Base-by-base conservation (phyloP, 805 yeast species). In the Cyberlindnera maclurae region DNA sequence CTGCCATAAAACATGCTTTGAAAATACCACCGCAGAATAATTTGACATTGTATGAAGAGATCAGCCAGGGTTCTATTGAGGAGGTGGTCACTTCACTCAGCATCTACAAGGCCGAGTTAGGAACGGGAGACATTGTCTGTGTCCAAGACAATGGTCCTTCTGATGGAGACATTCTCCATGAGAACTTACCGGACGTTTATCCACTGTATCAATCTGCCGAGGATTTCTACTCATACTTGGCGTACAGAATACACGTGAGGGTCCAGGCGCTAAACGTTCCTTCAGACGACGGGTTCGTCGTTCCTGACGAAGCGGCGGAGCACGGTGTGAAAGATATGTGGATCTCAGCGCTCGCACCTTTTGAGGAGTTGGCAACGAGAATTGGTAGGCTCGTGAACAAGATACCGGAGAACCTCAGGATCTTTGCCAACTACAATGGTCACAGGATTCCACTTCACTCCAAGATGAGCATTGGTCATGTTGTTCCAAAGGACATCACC, bases 81-180 rank as follows among this genome's bases (percentile, higher is more conserved):
- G 51, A 52, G 11, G 42, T 50, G 1, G 68, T 60, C 33, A 51
- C 55, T 8, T 42, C 47, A n/a, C 49, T 50, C 26, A 64, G 77
- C 2, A 74, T 75, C 51, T 73, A 70, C 46, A 70, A 73, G 41
- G 62, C 70, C 29, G 93, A 84, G 47, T 54, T 83, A 15, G 65
- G 68, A 5, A 73, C 70, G 41, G 94, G 94, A 50, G 94, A 84
- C 53, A 80, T 84, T 12, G 54, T 84, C 7, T 27, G 39, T 26
- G 42, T 39, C 26, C 47, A 45, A 20, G 37, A 40, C 27, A 46
- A 60, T 3, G 58, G 59, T 46, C 60, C 45, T 44, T 44, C 29
- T 28, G 30, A 37, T 2, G 26, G 26, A 36, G 58, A 29, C 41
- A 45, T 30, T 8, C 5, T 37, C 6, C 8, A 15, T 3, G 18